A percentile compares a stretch with the other conserved stretches of the same genome.
Evolutionary conservation across 1,139 yeast species (phyloP).

Genomic region (Pichia sp.): DNA sequence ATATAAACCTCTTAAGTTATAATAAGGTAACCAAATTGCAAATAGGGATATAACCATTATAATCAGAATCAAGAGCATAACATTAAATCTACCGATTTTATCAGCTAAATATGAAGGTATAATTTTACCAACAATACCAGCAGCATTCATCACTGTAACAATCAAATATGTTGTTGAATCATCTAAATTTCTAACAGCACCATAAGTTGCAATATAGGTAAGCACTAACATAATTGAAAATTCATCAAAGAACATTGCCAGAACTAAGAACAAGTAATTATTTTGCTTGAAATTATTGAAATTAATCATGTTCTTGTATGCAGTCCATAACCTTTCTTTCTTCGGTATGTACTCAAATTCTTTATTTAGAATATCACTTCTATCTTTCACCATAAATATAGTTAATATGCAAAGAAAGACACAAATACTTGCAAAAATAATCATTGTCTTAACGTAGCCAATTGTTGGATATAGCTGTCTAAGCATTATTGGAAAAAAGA

Average conservation of each 20-base stretch:
- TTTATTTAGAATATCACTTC: conserved; percentile 27
- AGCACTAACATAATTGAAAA: conserved; percentile 23
- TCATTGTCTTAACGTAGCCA: conserved; percentile 56
- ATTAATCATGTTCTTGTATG: conserved; percentile 35
- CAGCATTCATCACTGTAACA: conserved; percentile 42
- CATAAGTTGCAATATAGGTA: conserved; percentile 45
- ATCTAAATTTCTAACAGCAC: conserved; percentile 37
- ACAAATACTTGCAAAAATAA: conserved; percentile 48
- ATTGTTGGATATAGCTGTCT: conserved; percentile 42
- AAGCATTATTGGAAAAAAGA: conserved; percentile 53
- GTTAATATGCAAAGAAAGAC: conserved; percentile 34
- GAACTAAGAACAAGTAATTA: conserved; percentile 29
- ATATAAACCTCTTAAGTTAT: conserved; percentile 30
- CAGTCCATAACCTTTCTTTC: conserved; percentile 31
- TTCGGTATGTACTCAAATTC: conserved; percentile 7
- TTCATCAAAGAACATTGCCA: conserved; percentile 24
- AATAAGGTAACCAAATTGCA: conserved; percentile 42
- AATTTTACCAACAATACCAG: conserved; percentile 45
- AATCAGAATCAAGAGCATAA: conserved; percentile 35
- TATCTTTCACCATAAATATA: conserved; percentile 17
- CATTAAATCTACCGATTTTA: conserved; percentile 45
- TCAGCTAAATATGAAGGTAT: conserved; percentile 46
- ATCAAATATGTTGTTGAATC: conserved; percentile 39
- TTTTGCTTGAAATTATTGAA: conserved; percentile 38
- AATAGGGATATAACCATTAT: conserved; percentile 31